A percentile compares a stretch with the other conserved stretches of the same genome.
Conservation (phyloP, 352 stramenopile genomes). For the Phytophthora kernoviae region DNA sequence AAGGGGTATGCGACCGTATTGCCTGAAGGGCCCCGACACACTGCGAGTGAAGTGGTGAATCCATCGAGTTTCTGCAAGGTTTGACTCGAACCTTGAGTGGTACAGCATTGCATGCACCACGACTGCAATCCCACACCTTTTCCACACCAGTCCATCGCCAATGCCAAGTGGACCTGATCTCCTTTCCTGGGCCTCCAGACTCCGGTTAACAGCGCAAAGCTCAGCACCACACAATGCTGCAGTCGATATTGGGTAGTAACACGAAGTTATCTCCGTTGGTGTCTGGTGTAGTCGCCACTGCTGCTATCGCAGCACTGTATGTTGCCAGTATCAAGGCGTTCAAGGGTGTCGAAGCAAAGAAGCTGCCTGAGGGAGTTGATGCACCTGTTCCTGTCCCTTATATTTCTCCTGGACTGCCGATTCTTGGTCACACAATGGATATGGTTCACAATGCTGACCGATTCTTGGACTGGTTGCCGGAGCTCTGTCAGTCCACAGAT, state of each 20-base stretch:
- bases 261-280: background rate
- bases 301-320: constrained; percentile 1
- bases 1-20: no score
- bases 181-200: background rate
- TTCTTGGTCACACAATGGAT: constrained; percentile 5
- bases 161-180: no score
- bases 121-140: background rate
- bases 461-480: constrained; percentile 6
- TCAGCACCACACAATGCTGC: constrained; percentile 1
- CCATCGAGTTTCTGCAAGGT: no score
- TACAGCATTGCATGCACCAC: no score
- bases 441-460: constrained; percentile 4
- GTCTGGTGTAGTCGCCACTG: background rate
- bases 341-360: background rate
- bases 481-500: background rate
- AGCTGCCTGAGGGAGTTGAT: background rate
- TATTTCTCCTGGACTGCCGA: constrained; percentile 4
- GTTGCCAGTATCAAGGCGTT: background rate
- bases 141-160: background rate
- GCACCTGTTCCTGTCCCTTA: constrained; percentile 1
- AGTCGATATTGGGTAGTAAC: constrained; percentile 1
- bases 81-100: no score
- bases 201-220: background rate
- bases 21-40: no score
- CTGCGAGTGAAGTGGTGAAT: no score